These are phyloP conservation scores for sorghum (Sorghum bicolor) DNA, from an alignment of 176 grass and related monocot genomes.

Conservation along the genomic window Sorghum_bicolor_NCBIv3 NC_012874.2:3542001-3542500, in stretches of 20 bases:
- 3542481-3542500: conserved; percentile 14
- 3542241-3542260: background rate
- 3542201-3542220: background rate
- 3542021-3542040: too few species aligned
- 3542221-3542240: background rate
- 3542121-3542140: conserved; percentile 1
- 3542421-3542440: background rate
- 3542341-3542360: conserved; percentile 34
- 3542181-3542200: background rate
- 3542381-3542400: conserved; percentile 28
- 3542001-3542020: too few species aligned
- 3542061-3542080: too few species aligned
- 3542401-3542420: conserved; percentile 28
- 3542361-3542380: conserved; percentile 20
- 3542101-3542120: too few species aligned
- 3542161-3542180: background rate
- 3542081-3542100: too few species aligned
- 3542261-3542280: background rate
- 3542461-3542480: background rate
- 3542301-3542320: conserved; percentile 43
- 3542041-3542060: too few species aligned
- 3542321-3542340: conserved; percentile 41
- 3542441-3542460: conserved; percentile 2
- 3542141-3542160: background rate
- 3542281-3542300: conserved; percentile 21